Percentiles rank a stretch among this genome's conserved stretches.
Evolutionary conservation across 352 stramenopile genomes (phyloP).

Genomic region (Peronospora farinosa): DNA sequence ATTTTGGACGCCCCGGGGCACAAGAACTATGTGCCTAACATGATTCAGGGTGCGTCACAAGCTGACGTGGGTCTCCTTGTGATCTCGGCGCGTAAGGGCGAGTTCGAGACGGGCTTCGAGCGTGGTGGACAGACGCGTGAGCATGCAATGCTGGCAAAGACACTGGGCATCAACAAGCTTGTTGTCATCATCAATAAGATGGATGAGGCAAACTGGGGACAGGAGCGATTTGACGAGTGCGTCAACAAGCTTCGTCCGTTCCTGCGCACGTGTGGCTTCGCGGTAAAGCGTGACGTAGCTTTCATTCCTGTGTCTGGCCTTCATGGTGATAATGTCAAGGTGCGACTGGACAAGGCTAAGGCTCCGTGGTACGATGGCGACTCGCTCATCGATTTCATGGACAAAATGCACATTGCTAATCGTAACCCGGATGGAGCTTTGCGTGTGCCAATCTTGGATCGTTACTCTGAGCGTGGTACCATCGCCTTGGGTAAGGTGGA

Average conservation of each 20-base stretch:
- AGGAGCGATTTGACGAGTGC: conserved; percentile 89
- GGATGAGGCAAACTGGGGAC: conserved; percentile 95
- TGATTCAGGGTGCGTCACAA: conserved; percentile 95
- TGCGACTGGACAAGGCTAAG: conserved; percentile 57
- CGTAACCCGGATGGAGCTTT: conserved; percentile 88
- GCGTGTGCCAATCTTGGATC: conserved; percentile 95
- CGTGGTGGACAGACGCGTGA: conserved; percentile 96
- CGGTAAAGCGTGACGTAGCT: conserved; percentile 96
- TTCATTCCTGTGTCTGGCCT: conserved; percentile 98
- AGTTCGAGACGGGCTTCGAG: conserved; percentile 99
- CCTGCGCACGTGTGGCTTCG: conserved; percentile 91
- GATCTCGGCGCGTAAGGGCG: conserved; percentile 92
- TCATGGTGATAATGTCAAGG: conserved; percentile 95
- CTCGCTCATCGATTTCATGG: conserved; percentile 92
- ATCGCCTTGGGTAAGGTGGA: conserved; percentile 98
- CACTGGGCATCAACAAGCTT: conserved; percentile 96
- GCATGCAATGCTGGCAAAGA: conserved; percentile 98
- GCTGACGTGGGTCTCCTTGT: conserved; percentile 97
- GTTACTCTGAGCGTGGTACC: conserved; percentile 94
- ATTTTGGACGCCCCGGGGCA: conserved; percentile 98
- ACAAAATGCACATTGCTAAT: conserved; percentile 88
- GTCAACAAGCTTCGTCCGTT: conserved; percentile 94
- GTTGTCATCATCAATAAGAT: conserved; percentile 99
- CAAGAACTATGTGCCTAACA: conserved; percentile 99
- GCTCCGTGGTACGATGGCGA: conserved; percentile 92